phyloP scores from a whole-genome alignment of 2,329 filamentous ascomycete genomes.

The Xylaria sp. region DNA sequence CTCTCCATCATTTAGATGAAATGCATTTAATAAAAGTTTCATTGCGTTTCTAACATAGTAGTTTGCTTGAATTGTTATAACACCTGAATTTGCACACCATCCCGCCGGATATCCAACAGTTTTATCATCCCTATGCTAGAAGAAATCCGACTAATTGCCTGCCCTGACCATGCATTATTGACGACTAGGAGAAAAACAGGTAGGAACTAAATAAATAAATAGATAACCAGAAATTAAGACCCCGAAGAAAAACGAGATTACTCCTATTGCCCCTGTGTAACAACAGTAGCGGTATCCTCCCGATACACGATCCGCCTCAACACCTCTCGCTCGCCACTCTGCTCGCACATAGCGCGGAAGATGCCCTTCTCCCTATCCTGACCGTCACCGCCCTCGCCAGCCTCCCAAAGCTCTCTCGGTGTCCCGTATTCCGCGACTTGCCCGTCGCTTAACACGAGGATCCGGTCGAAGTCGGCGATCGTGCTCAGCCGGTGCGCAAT shows the following conservation, averaged over 20 bases:
- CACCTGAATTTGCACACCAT: constrained; percentile 11
- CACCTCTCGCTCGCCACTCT: constrained; percentile 39
- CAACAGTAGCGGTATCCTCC: constrained; percentile 8
- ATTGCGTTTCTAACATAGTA: neutral
- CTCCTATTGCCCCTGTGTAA: neutral
- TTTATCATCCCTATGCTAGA: neutral
- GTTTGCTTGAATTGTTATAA: constrained; percentile 9
- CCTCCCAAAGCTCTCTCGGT: constrained; percentile 70
- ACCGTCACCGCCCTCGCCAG: neutral
- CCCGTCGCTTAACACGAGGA: constrained; percentile 77
- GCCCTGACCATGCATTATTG: constrained; percentile 8
- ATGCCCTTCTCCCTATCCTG: constrained; percentile 25
- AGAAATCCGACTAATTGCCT: neutral
- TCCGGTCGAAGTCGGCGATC: constrained; percentile 80
- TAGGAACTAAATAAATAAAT: neutral
- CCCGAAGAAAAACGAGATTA: neutral
- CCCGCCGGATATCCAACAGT: neutral
- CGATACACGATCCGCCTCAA: constrained; percentile 38
- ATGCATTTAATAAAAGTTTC: neutral
- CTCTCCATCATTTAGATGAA: neutral
- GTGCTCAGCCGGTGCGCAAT: constrained; percentile 82
- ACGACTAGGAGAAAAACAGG: no score
- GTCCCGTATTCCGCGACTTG: constrained; percentile 74
- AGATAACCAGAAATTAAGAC: neutral
- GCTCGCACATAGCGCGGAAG: constrained; percentile 42